Evolutionary conservation across 495 filamentous ascomycete species (phyloP), one percentile per base, ranked within the genome.

Genomic region (Hamigera avellanea): DNA sequence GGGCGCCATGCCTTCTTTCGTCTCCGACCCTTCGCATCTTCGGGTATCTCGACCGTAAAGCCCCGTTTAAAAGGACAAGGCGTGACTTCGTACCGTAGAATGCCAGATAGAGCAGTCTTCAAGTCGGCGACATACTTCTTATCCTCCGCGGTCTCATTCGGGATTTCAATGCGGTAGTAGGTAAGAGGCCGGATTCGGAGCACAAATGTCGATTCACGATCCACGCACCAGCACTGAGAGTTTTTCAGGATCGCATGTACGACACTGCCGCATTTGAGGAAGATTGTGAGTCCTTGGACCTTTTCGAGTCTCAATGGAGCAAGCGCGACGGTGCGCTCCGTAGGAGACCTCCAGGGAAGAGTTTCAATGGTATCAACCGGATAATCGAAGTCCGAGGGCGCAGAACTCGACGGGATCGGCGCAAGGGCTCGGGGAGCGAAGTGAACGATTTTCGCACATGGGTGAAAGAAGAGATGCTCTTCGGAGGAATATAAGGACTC

Each of bases 141-240:
- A 39, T 91, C 76, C 16, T 80, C 75, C 0, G 67, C 55, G 0
- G 69, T 70, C 10, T 62, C 59, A 27, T 72, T 66, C 2, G 86
- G 83, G 6, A 95, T 53, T 46, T 95, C 87, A 45, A 95, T 91
- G 29, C 87, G 76, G 67, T 89, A 95, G 50, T 87, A 93, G 32
- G 79, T 78, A 12, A 86, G 75, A 18, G 76, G 70, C 21, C 83
- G 72, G 35, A 91, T 82, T 37, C 84, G 80, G 41, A 94, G 49
- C 5, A 91, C 80, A 47, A 91, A 93, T 41, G 78, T 86, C 25
- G 78, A 80, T 26, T 78, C 75, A 30, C 81, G 81, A 52, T 93
- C 83, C 14, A 95, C 83, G 57, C 83, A 91, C 87, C 87, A 95
- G 42, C 78, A 91, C 52, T 91, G 83, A 14, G 82, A 89, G 54